Conservation (phyloP, 2,329 filamentous ascomycete genomes). For the Grosmannia huntii region DNA sequence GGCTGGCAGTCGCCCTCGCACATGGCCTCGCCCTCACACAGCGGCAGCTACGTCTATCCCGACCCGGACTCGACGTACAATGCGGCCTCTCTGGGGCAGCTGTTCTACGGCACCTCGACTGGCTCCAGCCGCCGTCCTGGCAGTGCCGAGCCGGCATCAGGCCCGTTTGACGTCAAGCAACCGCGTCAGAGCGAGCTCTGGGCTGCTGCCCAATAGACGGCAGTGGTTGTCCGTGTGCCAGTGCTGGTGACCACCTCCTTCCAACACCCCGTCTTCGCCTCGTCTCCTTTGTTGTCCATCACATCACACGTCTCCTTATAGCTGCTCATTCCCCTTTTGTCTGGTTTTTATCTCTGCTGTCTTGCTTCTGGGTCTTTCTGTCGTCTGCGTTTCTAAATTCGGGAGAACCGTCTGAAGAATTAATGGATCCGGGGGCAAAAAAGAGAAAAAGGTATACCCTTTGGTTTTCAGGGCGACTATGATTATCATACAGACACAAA, state of each 20-base stretch:
- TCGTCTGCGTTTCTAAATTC: background rate
- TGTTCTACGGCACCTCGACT: constrained; percentile 53
- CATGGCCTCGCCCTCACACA: constrained; percentile 57
- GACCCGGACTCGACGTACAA: constrained; percentile 62
- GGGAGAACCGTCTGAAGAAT: background rate
- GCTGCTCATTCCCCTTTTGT: background rate
- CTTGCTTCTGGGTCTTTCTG: background rate
- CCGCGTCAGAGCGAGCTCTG: constrained; percentile 42
- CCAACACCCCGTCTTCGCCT: background rate
- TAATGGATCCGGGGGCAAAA: background rate
- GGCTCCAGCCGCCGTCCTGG: constrained; percentile 51
- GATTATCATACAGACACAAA: background rate
- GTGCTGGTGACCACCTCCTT: background rate
- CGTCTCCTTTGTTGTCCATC: background rate
- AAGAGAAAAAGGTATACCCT: background rate
- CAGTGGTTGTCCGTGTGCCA: background rate
- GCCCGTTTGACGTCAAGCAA: constrained; percentile 20
- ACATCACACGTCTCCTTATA: background rate
- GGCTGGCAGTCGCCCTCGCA: constrained; percentile 83
- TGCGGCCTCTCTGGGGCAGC: constrained; percentile 46
- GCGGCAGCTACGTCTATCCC: constrained; percentile 59
- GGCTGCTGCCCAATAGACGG: constrained; percentile 31
- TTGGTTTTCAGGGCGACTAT: background rate
- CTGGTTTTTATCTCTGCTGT: background rate
- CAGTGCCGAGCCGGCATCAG: constrained; percentile 50